Base-by-base conservation (phyloP, 2,329 filamentous ascomycete species). In the Claviceps citrina region DNA sequence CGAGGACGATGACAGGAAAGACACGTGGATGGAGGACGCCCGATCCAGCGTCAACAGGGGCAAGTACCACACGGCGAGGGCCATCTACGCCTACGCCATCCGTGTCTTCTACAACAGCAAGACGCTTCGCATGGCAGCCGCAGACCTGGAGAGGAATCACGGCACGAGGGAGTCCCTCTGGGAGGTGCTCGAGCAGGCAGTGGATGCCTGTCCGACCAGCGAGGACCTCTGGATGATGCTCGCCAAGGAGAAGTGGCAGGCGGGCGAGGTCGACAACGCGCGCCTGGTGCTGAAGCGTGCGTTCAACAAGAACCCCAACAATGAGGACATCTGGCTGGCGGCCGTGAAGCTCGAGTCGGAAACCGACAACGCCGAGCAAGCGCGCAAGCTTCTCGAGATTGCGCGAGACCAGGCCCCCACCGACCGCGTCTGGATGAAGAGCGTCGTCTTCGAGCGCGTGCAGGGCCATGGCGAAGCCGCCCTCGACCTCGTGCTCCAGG, bases 341-440 rank as follows among this genome's bases (percentile, higher is more conserved):
- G 91, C 91, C 34, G 91, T 98, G 48, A 93, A 95, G 59, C 76
- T 98, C 24, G 91, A 98, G 61, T 85, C 91, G 1, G 87, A 96
- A 53, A 89, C 85, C 45, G 74, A 78, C 32, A 78, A 93, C 52
- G 78, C 76, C 31, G 81, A 86, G 28, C 78, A 91, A 54, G 91
- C 91, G 1, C 72, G 87, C 33, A 75, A 81, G 44, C 74, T 98
- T 19, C 71, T 98, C 30, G 74, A 78, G 39, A 81, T 82, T 10
- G 91, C 91, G 18, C 78, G 91, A 40, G 76, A 83, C 43, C 82
- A 94, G 58, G 87, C 91, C 1, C 84, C 87, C 2, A 98, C 91
- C 0, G 91, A 96, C 54, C 82, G 91, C 35, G 87, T 98, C 7
- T 98, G 87, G 81, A 91, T 93, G 68, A 94, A 95, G 65, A 89